Evolutionary conservation across 148 eudicot species (phyloP), one percentile per base, ranked within the genome.

Genomic region (Nepenthes mirabilis): DNA sequence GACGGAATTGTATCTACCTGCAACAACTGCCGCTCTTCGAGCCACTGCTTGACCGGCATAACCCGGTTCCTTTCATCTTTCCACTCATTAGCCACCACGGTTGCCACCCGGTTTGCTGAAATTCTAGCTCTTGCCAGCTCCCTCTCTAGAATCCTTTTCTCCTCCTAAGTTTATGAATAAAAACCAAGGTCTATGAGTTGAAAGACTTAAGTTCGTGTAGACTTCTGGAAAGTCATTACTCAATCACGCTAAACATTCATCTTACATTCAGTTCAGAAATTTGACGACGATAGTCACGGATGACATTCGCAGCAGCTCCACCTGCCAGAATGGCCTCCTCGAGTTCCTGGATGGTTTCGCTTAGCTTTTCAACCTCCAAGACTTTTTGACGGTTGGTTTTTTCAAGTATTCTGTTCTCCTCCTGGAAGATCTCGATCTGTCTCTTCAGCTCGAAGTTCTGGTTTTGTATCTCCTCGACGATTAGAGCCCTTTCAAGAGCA

Each of bases 1-100:
- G 5, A 45, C 48, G 48, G 48, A 11, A 11, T 45, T 45, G 48
- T 37, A 55, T 32, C 33, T 72, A 84, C 97, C 85, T 93, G 96
- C 59, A 86, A 37, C 50, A 82, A 36, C 68, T 78, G 78, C 63
- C 98, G 84, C 67, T 91, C 91, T 77, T 91, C 90, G 36, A 91
- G 74, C 94, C 94, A 91, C 63, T 83, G 90, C 71, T 82, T 93
- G 43, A 93, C 86, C 9, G 98, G 95, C 98, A 88, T 88, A 69
- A 93, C 98, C 75, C 83, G 86, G 75, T 88, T 86, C 40, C 80
- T 76, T 32, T 93, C 95, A n/a, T 80, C 90, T 64, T 93, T 93
- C 98, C 98, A 93, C 59, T 88, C 96, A 62, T 93, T 93, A 67
- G 98, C 96, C 74, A 86, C 77, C 37, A 68, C 88, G 43, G 81